Evolutionary conservation across 371 early-diverging fungal species (phyloP), one percentile per base, ranked within the genome.

Genomic region (Capillidium rhysosporum): DNA sequence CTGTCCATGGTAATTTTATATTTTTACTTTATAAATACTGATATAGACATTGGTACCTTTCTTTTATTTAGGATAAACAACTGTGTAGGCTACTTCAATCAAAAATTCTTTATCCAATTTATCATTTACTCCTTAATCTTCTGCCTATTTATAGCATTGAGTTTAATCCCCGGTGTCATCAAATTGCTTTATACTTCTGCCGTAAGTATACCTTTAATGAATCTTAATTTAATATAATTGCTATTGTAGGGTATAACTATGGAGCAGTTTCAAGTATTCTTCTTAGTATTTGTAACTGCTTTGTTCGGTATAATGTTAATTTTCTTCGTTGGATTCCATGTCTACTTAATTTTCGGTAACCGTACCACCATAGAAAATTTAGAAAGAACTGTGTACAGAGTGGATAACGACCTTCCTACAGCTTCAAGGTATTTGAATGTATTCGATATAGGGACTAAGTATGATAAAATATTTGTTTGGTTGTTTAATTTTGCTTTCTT

Each of bases 21-120:
- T 43, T 40, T 55, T 1, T 52, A 57, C n/a, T 43, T 45, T 28
- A n/a, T n/a, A 40, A 59, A 34, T 7, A 4, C 34, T 34, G 12
- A 34, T 12, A 7, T 34, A 12, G 34, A 34, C 12, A 7, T 34
- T 34, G 12, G 7, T 34, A 7, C 34, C 12, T 7, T 21, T 28
- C 12, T 63, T 46, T 63, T 63, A 52, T 57, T 61, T 25, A 77
- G 77, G 80, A 58, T 82, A 20, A 79, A 79, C 56, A 76, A 74
- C 52, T 83, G 82, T 57, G 76, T 85, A 5, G 86, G 86, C 0
- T 78, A 68, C 56, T 51, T 57, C 31, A 85, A 82, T 55, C 70
- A 76, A 57, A 83, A 80, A 61, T 69, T 63, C 57, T 85, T 85
- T 64, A 74, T 72, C 49, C 60, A 76, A 9, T 83, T 80, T 57